Base-by-base conservation (phyloP, 306 rosid species). In the Arachis stenosperma region DNA sequence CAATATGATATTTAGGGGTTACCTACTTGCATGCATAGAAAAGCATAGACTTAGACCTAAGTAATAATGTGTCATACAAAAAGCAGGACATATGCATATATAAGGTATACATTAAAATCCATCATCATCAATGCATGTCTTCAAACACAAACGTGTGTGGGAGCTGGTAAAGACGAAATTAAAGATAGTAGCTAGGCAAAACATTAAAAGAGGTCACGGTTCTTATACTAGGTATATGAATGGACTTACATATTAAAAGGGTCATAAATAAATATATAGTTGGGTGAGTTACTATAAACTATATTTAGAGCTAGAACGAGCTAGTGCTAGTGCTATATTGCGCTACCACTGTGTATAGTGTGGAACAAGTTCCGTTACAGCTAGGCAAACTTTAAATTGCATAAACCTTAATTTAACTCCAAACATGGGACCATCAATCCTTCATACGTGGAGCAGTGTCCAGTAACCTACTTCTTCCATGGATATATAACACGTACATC, bases 341-440 rank as follows among this genome's bases (percentile, higher is more conserved):
- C 14, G 1, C 29, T 30, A 66, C 7, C 12, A 5, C 57, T 11
- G 5, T 33, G 5, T 33, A 33, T 8, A 55, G 36, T 11, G 63
- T 29, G 63, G 14, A 9, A 4, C 37, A 44, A 71, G 50, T 43
- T 44, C 14, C 57, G 47, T 71, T 59, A 48, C 37, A 58, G 47
- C 33, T 70, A 55, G 9, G 68, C 61, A 56, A 57, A 42, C 53
- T 57, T 70, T 10, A 46, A 56, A 66, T 29, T 47, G 36, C 44
- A 42, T n/a, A 43, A 59, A 59, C 76, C 48, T 47, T 30, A 9
- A 30, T 71, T 71, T 5, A 57, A 46, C 66, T 43, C 67, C 53
- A 71, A 71, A 58, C 12, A 13, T 58, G 58, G 75, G 76, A 58
- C 76, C 67, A 60, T 46, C 50, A 22, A 22, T 22, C 27, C 27